Evolutionary conservation across 176 grass and related monocot genomes (phyloP).

Genomic region (Phragmites australis): DNA sequence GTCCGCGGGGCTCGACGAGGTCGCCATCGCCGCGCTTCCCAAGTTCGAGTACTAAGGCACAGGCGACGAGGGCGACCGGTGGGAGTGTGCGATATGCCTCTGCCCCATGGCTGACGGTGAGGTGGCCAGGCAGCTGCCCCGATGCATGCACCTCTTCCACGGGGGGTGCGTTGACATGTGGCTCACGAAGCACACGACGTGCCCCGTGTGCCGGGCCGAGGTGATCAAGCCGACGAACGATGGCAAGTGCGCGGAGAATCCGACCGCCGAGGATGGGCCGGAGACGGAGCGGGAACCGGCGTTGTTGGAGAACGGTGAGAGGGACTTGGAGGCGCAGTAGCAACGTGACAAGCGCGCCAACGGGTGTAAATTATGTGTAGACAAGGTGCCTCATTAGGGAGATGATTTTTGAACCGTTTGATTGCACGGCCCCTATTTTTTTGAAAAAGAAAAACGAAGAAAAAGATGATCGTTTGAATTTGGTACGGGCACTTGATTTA

Average conservation of each 20-base stretch:
- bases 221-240: constrained; percentile 5
- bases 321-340: constrained; percentile 37
- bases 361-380: no score
- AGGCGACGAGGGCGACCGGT: not conserved
- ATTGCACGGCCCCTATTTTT: no score
- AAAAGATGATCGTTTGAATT: no score
- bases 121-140: constrained; percentile 47
- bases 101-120: constrained; percentile 51
- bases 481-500: no score
- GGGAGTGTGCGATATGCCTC: constrained; percentile 61
- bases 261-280: not conserved
- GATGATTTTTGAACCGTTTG: no score
- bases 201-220: constrained; percentile 56
- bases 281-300: not conserved
- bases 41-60: constrained; percentile 40
- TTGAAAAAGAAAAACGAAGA: no score
- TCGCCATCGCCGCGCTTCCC: constrained; percentile 43
- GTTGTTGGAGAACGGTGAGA: constrained; percentile 18
- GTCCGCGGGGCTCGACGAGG: constrained; percentile 3
- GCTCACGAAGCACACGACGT: constrained; percentile 48
- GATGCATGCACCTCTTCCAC: constrained; percentile 65
- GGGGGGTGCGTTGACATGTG: constrained; percentile 53
- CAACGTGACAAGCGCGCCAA: not conserved
- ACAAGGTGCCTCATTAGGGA: not conserved
- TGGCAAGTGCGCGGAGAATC: not conserved